Evolutionary conservation across 2,329 filamentous ascomycete species (phyloP), one percentile per base, ranked within the genome.

Genomic region (Elsinoe arachidis): DNA sequence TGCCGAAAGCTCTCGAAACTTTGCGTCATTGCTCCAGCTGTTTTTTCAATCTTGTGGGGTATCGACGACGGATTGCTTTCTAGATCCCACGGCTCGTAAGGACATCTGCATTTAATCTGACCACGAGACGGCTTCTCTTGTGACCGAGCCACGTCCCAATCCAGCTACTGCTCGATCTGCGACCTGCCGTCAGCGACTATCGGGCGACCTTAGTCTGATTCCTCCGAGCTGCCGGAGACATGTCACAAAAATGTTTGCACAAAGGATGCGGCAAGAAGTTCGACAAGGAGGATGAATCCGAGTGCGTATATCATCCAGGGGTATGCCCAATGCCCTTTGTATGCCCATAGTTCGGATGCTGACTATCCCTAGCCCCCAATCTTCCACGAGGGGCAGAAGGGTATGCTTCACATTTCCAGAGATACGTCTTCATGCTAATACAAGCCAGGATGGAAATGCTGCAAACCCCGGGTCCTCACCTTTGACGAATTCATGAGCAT

Each of bases 381-480:
- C 70, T 99, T 99, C 73, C 93, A 97, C 72, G 93, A 99, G 76
- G 93, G 93, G 61, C 92, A 96, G 75, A 97, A 99, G 84, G 93
- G 92, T 96, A 77, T 61, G 59, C 9, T 41, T 39, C 21, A 21
- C 21, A 35, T 35, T 33, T 56, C 15, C 17, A 2, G 10, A 30
- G 26, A 17, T 19, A 5, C n/a, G 5, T 1, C 9, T 12, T 35
- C 15, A 9, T 9, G 15, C 46, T 51, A 15, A 51, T 26, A 35
- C 17, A 15, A n/a, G 19, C 17, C 67, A 96, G 92, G 93, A 69
- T 97, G 93, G 92, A 95, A 95, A 77, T 99, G 93, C 78, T 99
- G 93, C 82, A 97, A 96, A 76, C 87, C 91, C 58, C 87, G 93
- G 68, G 90, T 97, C 66, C 79, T 99, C 66, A 96, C 90, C 59